A percentile compares a stretch with the other conserved stretches of the same genome.
These are phyloP conservation scores for Aspergillus luchuensis DNA, from an alignment of 2,329 filamentous ascomycete genomes.

Conservation along the genomic window DNA sequence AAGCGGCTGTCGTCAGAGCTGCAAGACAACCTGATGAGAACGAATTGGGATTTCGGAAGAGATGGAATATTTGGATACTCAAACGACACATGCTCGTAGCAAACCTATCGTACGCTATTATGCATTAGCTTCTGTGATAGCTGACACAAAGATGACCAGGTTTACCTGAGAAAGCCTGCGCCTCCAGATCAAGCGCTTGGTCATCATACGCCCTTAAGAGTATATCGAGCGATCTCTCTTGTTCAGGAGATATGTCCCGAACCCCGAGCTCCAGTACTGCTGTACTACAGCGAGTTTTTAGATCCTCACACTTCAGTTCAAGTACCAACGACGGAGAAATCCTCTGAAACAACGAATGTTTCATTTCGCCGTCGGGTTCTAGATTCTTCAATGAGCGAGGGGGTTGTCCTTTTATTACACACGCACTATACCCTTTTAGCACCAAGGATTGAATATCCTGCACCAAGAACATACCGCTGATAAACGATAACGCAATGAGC, in stretches of 20 bases:
- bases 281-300: slow-evolving; percentile 39
- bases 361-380: slow-evolving; percentile 39
- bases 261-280: slow-evolving; percentile 43
- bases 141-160: neutral
- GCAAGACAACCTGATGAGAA: slow-evolving; percentile 30
- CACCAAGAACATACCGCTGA: slow-evolving; percentile 34
- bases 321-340: slow-evolving; percentile 38
- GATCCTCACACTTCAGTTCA: slow-evolving; percentile 42
- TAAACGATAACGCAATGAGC: slow-evolving; percentile 44
- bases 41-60: slow-evolving; percentile 36
- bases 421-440: slow-evolving; percentile 31
- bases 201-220: slow-evolving; percentile 40
- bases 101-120: slow-evolving; percentile 35
- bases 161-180: slow-evolving; percentile 36
- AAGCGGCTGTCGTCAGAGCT: slow-evolving; percentile 32
- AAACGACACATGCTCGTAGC: slow-evolving; percentile 35
- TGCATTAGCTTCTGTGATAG: neutral
- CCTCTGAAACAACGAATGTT: slow-evolving; percentile 36
- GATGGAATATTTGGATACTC: slow-evolving; percentile 39
- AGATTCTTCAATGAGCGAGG: slow-evolving; percentile 37
- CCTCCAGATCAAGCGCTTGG: slow-evolving; percentile 40
- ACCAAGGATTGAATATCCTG: too few species aligned
- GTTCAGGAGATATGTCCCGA: slow-evolving; percentile 40
- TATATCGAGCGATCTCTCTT: slow-evolving; percentile 42
- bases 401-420: slow-evolving; percentile 42